A percentile compares a stretch with the other conserved stretches of the same genome.
Evolutionary conservation across 306 rosid genomes (phyloP).

Genomic region (Citrullus amarus): DNA sequence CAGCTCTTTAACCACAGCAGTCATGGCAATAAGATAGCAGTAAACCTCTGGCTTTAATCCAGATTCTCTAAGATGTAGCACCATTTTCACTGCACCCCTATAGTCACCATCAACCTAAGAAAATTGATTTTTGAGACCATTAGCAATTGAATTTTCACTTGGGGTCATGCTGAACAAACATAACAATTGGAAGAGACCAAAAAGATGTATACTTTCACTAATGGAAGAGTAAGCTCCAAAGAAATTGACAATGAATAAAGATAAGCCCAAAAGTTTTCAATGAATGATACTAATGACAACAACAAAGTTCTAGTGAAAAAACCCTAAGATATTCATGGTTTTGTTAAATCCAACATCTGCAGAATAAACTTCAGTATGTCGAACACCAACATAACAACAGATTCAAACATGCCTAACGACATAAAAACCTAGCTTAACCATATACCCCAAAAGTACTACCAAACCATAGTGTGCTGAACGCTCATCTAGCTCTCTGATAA

Average conservation of each 20-base stretch:
- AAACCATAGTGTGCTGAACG: background rate
- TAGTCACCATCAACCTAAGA: conserved; percentile 69
- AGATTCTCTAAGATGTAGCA: conserved; percentile 63
- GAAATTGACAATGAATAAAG: background rate
- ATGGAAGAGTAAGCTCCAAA: background rate
- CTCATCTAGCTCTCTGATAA: background rate
- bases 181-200: background rate
- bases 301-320: background rate
- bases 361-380: background rate
- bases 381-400: background rate
- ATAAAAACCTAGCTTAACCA: background rate
- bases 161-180: background rate
- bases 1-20: conserved; percentile 88
- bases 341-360: background rate
- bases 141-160: background rate
- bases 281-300: background rate
- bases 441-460: background rate
- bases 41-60: conserved; percentile 86
- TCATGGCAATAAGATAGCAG: conserved; percentile 88
- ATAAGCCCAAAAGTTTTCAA: background rate
- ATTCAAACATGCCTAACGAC: background rate
- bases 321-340: background rate
- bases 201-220: background rate
- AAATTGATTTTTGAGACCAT: conserved; percentile 8
- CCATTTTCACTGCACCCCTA: conserved; percentile 56